A percentile compares a stretch with the other conserved stretches of the same genome.
phyloP scores from a whole-genome alignment of 2,329 filamentous ascomycete genomes.

The Ophiocordyceps camponoti-rufipedis region DNA sequence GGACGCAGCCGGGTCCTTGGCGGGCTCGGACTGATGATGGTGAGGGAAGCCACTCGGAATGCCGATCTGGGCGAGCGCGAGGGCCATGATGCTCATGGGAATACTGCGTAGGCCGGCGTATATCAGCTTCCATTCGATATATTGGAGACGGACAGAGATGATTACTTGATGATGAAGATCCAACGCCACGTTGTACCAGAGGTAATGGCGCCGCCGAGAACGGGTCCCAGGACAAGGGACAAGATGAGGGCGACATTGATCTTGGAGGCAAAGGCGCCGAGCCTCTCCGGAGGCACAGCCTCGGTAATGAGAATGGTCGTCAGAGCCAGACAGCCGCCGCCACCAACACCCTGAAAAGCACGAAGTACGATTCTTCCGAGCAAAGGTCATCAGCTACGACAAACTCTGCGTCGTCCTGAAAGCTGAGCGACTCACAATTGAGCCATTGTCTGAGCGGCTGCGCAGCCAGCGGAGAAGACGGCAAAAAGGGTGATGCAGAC shows the following conservation, averaged over 20 bases:
- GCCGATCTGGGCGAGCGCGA: neutral
- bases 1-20: too few species aligned
- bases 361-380: conserved; percentile 24
- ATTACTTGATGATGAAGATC: conserved; percentile 29
- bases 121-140: neutral
- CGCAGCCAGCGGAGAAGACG: conserved; percentile 24
- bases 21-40: neutral
- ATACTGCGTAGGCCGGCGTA: conserved; percentile 7
- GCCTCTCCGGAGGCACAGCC: conserved; percentile 19
- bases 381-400: neutral
- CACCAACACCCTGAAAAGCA: conserved; percentile 30
- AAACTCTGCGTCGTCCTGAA: neutral
- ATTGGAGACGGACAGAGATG: neutral
- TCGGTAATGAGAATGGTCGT: conserved; percentile 28
- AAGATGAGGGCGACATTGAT: conserved; percentile 16
- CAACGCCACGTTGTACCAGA: conserved; percentile 24
- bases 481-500: conserved; percentile 18
- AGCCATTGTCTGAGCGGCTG: conserved; percentile 18
- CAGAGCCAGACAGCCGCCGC: conserved; percentile 31
- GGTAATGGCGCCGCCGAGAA: conserved; percentile 30
- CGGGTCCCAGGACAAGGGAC: conserved; percentile 28
- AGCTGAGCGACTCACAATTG: conserved; percentile 12
- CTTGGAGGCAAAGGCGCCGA: conserved; percentile 13
- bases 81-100: neutral
- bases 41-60: conserved; percentile 1